Percentiles rank a stretch among this genome's conserved stretches.
phyloP scores from a whole-genome alignment of 192 early-diverging fungal species.

The Gigaspora rosea region DNA sequence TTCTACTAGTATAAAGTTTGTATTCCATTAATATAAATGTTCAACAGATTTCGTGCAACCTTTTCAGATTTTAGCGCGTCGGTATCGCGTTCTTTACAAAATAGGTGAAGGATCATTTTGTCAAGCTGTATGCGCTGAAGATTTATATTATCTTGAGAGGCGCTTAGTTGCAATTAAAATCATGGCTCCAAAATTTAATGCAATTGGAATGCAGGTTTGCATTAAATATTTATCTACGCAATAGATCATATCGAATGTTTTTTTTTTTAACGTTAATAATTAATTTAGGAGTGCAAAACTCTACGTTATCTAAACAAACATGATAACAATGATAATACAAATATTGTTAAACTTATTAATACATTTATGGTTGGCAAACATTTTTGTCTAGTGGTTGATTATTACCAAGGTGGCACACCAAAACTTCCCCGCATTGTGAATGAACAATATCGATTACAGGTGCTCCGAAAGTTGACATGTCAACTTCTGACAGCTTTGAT shows the following conservation, averaged over 20 bases:
- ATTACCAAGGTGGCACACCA: constrained; percentile 2
- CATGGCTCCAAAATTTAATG: constrained; percentile 7
- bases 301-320: constrained; percentile 14
- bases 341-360: neutral
- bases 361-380: constrained; percentile 12
- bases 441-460: constrained; percentile 1
- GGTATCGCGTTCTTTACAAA: constrained; percentile 14
- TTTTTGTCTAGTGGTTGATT: constrained; percentile 25
- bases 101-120: constrained; percentile 11
- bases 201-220: constrained; percentile 4
- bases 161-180: constrained; percentile 22
- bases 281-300: constrained; percentile 18
- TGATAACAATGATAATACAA: neutral
- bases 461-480: constrained; percentile 11
- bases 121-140: constrained; percentile 9
- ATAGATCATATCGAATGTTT: neutral
- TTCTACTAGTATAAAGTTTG: neutral
- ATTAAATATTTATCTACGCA: neutral
- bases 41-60: neutral
- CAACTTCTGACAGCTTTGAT: constrained; percentile 18
- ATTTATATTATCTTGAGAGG: neutral
- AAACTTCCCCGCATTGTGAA: neutral
- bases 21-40: neutral
- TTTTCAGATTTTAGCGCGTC: constrained; percentile 14
- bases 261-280: neutral